phyloP scores from a whole-genome alignment of 2,329 filamentous ascomycete species.

The Scedosporium boydii region DNA sequence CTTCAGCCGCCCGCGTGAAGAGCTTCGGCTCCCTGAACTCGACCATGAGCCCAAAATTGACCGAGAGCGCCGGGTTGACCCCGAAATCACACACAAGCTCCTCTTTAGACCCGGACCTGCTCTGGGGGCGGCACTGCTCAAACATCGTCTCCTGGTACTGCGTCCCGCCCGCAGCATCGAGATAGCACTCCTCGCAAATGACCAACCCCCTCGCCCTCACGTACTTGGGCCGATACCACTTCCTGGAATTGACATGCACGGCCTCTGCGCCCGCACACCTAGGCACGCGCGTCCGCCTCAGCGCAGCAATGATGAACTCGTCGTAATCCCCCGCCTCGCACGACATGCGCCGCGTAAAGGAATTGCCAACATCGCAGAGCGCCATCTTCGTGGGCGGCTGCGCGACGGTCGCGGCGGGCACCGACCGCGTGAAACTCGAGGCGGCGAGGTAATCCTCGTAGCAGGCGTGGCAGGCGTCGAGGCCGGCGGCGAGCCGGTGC shows the following conservation, averaged over 20 bases:
- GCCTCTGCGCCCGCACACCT: neutral
- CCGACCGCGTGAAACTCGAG: neutral
- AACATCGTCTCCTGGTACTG: constrained; percentile 7
- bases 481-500: constrained; percentile 2
- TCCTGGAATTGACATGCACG: neutral
- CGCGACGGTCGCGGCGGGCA: neutral
- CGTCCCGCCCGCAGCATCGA: constrained; percentile 3
- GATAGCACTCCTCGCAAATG: constrained; percentile 4
- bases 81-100: constrained; percentile 2
- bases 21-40: constrained; percentile 3
- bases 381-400: constrained; percentile 6
- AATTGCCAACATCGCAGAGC: constrained; percentile 4
- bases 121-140: neutral
- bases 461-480: constrained; percentile 6
- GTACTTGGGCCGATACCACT: constrained; percentile 1
- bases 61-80: neutral
- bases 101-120: no score
- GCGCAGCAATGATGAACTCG: constrained; percentile 1
- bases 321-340: constrained; percentile 6
- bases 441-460: constrained; percentile 2
- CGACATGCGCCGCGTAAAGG: constrained; percentile 4
- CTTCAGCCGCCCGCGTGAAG: constrained; percentile 3
- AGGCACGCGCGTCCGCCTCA: neutral
- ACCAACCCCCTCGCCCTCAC: neutral
- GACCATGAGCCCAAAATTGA: constrained; percentile 6